Percentiles rank a stretch among this genome's conserved stretches.
Conservation (phyloP, 306 rosid species). For the Rosa chinensis region DNA sequence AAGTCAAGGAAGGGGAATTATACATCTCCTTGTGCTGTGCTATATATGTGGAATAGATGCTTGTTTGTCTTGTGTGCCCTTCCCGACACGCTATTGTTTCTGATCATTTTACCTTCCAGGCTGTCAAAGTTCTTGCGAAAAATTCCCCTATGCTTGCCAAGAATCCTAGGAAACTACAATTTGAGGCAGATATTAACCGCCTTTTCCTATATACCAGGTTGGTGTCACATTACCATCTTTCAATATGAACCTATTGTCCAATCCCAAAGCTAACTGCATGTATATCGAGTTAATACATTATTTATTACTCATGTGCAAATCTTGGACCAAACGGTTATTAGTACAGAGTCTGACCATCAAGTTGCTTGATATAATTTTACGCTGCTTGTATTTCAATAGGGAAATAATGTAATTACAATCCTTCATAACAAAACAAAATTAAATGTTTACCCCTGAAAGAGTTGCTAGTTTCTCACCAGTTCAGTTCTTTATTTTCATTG, state of each 20-base stretch:
- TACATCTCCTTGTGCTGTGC: neutral
- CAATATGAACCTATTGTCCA: neutral
- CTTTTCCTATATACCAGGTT: conserved; percentile 84
- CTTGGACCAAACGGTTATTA: neutral
- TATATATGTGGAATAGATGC: neutral
- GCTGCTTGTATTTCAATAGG: neutral
- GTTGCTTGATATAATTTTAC: neutral
- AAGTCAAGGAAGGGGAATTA: neutral
- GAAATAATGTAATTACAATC: neutral
- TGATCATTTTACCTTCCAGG: conserved; percentile 41
- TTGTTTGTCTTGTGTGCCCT: neutral
- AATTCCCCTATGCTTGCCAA: conserved; percentile 47
- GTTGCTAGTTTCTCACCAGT: neutral
- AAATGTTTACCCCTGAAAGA: neutral
- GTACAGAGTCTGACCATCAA: neutral
- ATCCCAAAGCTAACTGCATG: neutral
- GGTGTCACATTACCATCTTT: conserved; percentile 10
- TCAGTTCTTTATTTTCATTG: neutral
- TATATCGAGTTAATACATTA: neutral
- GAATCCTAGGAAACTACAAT: conserved; percentile 75
- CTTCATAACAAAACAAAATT: neutral
- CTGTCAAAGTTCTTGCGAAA: conserved; percentile 61
- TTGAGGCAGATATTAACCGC: conserved; percentile 81
- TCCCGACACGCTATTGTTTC: neutral
- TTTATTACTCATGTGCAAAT: neutral